These are phyloP conservation scores for Populus trichocarpa DNA, from an alignment of 441 rosid genomes.

Conservation along the genomic window DNA sequence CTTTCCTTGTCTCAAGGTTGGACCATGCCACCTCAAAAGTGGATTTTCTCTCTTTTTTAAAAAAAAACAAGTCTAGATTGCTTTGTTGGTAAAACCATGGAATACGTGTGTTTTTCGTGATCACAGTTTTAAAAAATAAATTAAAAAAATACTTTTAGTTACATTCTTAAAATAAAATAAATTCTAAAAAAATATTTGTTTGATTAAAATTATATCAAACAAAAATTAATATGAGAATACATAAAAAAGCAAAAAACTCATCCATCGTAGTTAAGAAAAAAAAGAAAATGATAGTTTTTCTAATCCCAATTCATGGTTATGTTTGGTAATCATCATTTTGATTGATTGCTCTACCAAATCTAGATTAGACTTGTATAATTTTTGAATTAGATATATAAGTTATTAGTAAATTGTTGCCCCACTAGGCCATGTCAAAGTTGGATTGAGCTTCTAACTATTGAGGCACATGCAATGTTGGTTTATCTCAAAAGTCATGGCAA, in stretches of 20 bases:
- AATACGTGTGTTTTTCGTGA: too few relatives aligned
- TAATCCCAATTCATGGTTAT: neutral
- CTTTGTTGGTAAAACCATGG: neutral
- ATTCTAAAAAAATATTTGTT: too few relatives aligned
- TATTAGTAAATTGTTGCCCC: too few relatives aligned
- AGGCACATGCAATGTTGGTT: slow-evolving; percentile 9
- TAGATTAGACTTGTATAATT: neutral
- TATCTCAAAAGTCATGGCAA: neutral
- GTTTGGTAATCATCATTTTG: neutral
- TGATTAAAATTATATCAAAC: too few relatives aligned
- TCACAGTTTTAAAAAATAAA: too few relatives aligned
- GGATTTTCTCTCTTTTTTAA: neutral
- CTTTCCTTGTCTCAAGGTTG: neutral
- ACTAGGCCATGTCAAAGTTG: too few relatives aligned
- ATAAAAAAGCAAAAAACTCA: too few relatives aligned
- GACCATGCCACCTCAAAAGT: slow-evolving; percentile 15
- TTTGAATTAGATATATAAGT: too few relatives aligned
- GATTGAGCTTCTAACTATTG: neutral
- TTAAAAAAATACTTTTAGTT: too few relatives aligned
- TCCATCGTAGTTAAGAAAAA: neutral
- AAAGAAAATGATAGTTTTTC: too few relatives aligned
- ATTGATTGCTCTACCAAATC: neutral
- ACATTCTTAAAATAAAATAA: too few relatives aligned
- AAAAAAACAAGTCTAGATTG: neutral
- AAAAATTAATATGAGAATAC: too few relatives aligned